Evolutionary conservation across 2,329 filamentous ascomycete species (phyloP).

Genomic region (Fusarium domesticum): DNA sequence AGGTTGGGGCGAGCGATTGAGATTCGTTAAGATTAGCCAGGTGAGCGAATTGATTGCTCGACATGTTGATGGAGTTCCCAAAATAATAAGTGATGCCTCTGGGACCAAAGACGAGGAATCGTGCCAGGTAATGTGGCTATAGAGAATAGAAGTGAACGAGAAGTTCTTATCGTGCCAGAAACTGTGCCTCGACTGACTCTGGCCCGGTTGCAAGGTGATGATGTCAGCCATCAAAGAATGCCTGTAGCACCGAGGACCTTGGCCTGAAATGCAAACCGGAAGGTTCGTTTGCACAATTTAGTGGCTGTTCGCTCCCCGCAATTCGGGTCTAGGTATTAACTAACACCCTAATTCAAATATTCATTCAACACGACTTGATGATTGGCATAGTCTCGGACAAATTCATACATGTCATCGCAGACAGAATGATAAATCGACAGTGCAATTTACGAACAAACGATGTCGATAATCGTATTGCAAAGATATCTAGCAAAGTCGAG

Average conservation of each 20-base stretch:
- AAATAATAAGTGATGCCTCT: background rate
- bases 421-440: too few relatives aligned
- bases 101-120: conserved; percentile 5
- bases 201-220: conserved; percentile 17
- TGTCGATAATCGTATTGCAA: too few relatives aligned
- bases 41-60: conserved; percentile 33
- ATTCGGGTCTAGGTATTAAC: too few relatives aligned
- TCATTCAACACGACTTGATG: too few relatives aligned
- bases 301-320: too few relatives aligned
- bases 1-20: conserved; percentile 8
- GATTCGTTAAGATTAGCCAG: conserved; percentile 20
- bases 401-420: too few relatives aligned
- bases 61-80: conserved; percentile 26
- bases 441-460: too few relatives aligned
- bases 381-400: too few relatives aligned
- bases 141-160: conserved; percentile 1
- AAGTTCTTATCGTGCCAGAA: too few relatives aligned
- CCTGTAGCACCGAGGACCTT: background rate
- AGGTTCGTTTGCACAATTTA: conserved; percentile 4
- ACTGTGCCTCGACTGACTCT: too few relatives aligned
- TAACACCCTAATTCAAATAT: too few relatives aligned
- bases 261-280: background rate
- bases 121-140: conserved; percentile 3
- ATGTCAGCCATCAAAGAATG: conserved; percentile 25
- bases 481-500: too few relatives aligned